Conservation (phyloP, 495 filamentous ascomycete species). For the Lasiosphaeris hirsuta region DNA sequence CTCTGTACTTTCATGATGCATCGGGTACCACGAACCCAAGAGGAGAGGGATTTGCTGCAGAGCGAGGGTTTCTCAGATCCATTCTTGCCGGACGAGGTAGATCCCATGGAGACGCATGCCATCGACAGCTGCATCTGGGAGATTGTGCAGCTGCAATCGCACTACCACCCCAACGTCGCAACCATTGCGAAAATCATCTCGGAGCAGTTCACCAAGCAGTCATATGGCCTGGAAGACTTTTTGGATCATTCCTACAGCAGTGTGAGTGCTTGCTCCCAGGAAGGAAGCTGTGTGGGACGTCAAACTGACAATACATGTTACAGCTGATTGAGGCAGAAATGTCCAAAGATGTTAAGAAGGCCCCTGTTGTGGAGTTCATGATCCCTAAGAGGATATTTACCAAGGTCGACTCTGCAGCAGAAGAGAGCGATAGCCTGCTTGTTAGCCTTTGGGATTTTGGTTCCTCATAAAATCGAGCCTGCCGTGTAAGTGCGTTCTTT, state of each 20-base stretch:
- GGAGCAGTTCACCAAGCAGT: slow-evolving; percentile 95
- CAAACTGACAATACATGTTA: slow-evolving; percentile 27
- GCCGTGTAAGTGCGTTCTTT: neutral
- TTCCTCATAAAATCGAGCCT: slow-evolving; percentile 10
- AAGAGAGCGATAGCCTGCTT: slow-evolving; percentile 45
- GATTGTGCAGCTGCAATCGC: slow-evolving; percentile 78
- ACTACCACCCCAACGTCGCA: slow-evolving; percentile 97
- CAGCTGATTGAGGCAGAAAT: slow-evolving; percentile 81
- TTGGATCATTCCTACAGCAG: slow-evolving; percentile 89
- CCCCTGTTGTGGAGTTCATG: slow-evolving; percentile 85
- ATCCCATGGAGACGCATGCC: slow-evolving; percentile 81
- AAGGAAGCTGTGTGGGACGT: neutral
- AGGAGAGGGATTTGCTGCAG: slow-evolving; percentile 54
- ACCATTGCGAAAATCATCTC: slow-evolving; percentile 90
- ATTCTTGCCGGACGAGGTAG: slow-evolving; percentile 67
- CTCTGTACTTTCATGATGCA: slow-evolving; percentile 95
- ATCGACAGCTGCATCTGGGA: slow-evolving; percentile 96
- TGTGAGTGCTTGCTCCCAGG: slow-evolving; percentile 47
- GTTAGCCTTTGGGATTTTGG: slow-evolving; percentile 57
- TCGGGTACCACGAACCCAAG: slow-evolving; percentile 59
- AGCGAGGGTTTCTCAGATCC: slow-evolving; percentile 72
- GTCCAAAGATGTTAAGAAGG: slow-evolving; percentile 74
- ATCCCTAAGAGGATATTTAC: slow-evolving; percentile 88
- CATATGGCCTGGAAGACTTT: slow-evolving; percentile 92
- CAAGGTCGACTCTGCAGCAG: slow-evolving; percentile 44